Evolutionary conservation across 805 yeast genomes (phyloP), one percentile per base, ranked within the genome.

Genomic region (Candida pseudofarinosa): DNA sequence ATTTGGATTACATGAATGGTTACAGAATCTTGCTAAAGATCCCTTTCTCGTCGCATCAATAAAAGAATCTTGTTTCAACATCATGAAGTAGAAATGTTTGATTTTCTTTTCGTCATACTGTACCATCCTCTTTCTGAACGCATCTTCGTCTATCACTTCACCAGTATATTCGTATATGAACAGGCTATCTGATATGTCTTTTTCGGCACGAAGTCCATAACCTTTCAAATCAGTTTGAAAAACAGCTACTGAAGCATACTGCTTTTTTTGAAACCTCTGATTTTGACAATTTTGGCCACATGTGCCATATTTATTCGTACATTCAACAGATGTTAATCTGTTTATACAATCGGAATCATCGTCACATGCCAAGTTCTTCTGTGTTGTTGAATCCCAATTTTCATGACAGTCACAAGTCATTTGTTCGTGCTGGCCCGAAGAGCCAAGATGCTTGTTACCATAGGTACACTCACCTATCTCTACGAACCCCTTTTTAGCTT

Each of bases 1-100:
- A 62, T 93, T 93, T 10, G 99, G 99, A 55, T 79, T 82, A 63
- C 99, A 91, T 16, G 96, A 88, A 65, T 91, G 99, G 63, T 91
- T 91, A 59, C 93, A 85, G 66, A 90, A 93, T 44, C 99, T 74
- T 1, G 96, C 97, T 43, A 91, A 64, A 15, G 88, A 80, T 5
- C 98, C 99, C 65, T 79, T 85, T 38, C 75, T 75, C 1, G 98
- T 91, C 38, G 99, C 99, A 63, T 91, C 99, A 45, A 91, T 88
- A 58, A 89, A 93, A 58, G 91, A 91, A 46, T 88, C 89, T 60
- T 83, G 86, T 54, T 88, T 93, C 45, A 90, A 74, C 96, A 88
- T 88, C 97, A 90, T 90, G 63, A 90, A 90, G 65, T 90, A 90
- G 54, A 90, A 90, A 63, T 90, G 97, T 60, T 79, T 80, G 48